Percentiles rank a stretch among this genome's conserved stretches.
Evolutionary conservation across 805 yeast species (phyloP).

Genomic region (Starmerella lactis-condensi): DNA sequence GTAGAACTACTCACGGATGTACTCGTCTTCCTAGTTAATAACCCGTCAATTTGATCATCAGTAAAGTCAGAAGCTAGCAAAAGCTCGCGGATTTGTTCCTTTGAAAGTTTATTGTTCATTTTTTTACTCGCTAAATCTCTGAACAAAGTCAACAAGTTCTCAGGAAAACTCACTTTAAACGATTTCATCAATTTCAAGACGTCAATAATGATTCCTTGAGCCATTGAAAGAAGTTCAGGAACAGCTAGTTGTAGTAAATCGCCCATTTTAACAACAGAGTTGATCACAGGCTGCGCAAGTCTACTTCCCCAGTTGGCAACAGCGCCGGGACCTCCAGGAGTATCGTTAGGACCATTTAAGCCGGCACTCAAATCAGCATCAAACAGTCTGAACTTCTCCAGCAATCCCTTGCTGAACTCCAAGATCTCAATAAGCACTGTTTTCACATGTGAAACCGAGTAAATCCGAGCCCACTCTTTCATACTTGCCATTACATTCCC

Average conservation of each 20-base stretch:
- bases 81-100: conserved; percentile 46
- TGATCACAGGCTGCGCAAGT: conserved; percentile 27
- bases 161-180: conserved; percentile 31
- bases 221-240: conserved; percentile 34
- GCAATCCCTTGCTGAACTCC: conserved; percentile 50
- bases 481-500: conserved; percentile 50
- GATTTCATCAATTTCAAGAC: conserved; percentile 19
- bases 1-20: background rate
- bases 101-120: conserved; percentile 50
- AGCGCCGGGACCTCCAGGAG: background rate
- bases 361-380: conserved; percentile 19
- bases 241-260: conserved; percentile 77
- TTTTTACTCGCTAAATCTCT: conserved; percentile 31
- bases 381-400: conserved; percentile 46
- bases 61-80: conserved; percentile 18
- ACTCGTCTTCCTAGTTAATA: conserved; percentile 3
- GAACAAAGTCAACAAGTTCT: conserved; percentile 35
- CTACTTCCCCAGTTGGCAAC: conserved; percentile 16
- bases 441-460: conserved; percentile 37
- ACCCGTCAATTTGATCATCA: conserved; percentile 6
- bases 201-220: conserved; percentile 15
- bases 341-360: background rate
- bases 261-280: conserved; percentile 48
- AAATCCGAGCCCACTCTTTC: conserved; percentile 53
- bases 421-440: conserved; percentile 78